These are phyloP conservation scores for Diaporthe capsici DNA, from an alignment of 2,329 filamentous ascomycete species.

Conservation along the genomic window DNA sequence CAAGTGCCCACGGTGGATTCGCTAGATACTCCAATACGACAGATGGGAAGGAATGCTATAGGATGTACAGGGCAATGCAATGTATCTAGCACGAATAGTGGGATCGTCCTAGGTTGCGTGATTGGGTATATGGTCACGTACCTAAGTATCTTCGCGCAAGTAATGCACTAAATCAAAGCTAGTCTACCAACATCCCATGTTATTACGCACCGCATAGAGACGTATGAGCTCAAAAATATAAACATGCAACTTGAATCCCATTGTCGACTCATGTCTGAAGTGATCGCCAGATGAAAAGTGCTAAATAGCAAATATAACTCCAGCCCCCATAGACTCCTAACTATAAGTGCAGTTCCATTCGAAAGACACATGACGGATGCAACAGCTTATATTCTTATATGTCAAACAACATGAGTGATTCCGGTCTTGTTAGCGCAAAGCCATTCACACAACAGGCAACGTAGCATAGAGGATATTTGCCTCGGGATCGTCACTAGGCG, in stretches of 20 bases:
- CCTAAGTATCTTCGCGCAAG: background rate
- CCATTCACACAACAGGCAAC: background rate
- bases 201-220: no score
- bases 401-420: background rate
- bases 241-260: no score
- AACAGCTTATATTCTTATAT: no score
- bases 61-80: background rate
- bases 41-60: background rate
- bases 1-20: background rate
- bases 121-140: background rate
- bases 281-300: no score
- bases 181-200: background rate
- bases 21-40: background rate
- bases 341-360: background rate
- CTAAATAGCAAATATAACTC: no score
- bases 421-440: no score
- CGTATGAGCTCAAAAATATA: no score
- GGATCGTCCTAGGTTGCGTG: no score
- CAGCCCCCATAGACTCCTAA: background rate
- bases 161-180: background rate
- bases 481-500: background rate
- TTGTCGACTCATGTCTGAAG: no score
- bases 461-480: background rate
- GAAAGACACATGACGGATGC: background rate
- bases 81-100: background rate